A percentile compares a stretch with the other conserved stretches of the same genome.
phyloP scores from a whole-genome alignment of 148 eudicot genomes.

The Silene uniflora region DNA sequence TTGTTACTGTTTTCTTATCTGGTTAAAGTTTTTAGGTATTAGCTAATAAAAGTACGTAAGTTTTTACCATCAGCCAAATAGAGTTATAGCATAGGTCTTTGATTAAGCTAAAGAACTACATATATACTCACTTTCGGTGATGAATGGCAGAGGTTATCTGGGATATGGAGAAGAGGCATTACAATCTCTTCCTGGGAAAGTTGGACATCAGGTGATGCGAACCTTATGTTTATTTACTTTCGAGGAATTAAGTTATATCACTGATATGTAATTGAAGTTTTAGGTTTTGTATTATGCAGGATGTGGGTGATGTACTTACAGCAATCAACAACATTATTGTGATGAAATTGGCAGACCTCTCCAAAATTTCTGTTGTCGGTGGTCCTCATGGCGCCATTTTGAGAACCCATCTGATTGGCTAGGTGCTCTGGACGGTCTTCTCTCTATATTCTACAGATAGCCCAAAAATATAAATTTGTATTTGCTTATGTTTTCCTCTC shows the following conservation, averaged over 20 bases:
- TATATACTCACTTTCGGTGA: conserved; percentile 1
- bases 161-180: conserved; percentile 97
- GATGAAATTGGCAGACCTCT: conserved; percentile 68
- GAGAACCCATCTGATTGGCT: conserved; percentile 95
- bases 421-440: conserved; percentile 37
- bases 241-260: background rate
- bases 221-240: conserved; percentile 8
- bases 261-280: background rate
- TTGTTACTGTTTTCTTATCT: conserved; percentile 46
- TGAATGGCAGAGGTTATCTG: conserved; percentile 68
- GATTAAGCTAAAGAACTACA: background rate
- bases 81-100: background rate
- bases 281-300: conserved; percentile 38
- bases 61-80: background rate
- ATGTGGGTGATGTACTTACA: conserved; percentile 84
- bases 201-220: conserved; percentile 69
- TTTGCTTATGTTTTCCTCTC: too few species aligned
- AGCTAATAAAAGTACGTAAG: background rate
- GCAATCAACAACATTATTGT: conserved; percentile 64
- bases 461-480: background rate
- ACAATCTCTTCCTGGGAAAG: conserved; percentile 89
- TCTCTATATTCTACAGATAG: background rate
- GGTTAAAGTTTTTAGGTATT: background rate
- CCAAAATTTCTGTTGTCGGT: conserved; percentile 71
- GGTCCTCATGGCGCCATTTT: conserved; percentile 96